phyloP scores from a whole-genome alignment of 192 early-diverging fungal species.

The Coemansia sp. region DNA sequence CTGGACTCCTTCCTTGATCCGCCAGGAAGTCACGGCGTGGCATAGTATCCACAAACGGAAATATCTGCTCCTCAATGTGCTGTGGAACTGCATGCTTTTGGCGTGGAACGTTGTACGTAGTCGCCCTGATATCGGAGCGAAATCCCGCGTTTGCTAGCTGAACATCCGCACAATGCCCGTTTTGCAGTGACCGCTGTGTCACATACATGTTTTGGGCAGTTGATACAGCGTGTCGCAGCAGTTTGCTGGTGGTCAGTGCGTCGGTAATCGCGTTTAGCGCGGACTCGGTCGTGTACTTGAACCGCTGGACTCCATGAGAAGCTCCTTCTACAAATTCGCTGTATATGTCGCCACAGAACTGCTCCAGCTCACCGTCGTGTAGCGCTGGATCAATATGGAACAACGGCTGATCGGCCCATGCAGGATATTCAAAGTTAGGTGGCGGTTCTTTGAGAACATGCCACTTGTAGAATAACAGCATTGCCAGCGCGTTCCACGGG shows the following conservation, averaged over 20 bases:
- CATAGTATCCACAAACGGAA: slow-evolving; percentile 42
- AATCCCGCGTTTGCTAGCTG: slow-evolving; percentile 36
- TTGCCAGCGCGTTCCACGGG: slow-evolving; percentile 52
- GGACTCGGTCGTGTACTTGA: slow-evolving; percentile 22
- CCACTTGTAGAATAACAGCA: slow-evolving; percentile 47
- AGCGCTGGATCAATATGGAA: slow-evolving; percentile 21
- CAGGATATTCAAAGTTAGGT: slow-evolving; percentile 34
- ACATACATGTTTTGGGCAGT: slow-evolving; percentile 17
- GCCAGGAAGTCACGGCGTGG: slow-evolving; percentile 7
- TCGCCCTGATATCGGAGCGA: not conserved
- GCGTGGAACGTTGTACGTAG: slow-evolving; percentile 13
- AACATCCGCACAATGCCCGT: slow-evolving; percentile 10
- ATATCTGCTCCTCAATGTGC: slow-evolving; percentile 17
- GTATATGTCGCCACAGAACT: slow-evolving; percentile 32
- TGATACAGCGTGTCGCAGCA: slow-evolving; percentile 12
- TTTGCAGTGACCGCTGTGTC: slow-evolving; percentile 17
- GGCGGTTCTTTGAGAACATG: slow-evolving; percentile 41
- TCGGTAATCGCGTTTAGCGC: slow-evolving; percentile 5
- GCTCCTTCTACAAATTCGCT: slow-evolving; percentile 20
- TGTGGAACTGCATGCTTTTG: slow-evolving; percentile 1
- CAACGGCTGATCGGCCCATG: slow-evolving; percentile 35
- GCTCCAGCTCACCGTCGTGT: slow-evolving; percentile 17
- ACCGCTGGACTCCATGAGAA: slow-evolving; percentile 4
- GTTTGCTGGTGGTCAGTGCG: not conserved
- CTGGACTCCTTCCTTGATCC: not conserved